Percentiles rank a stretch among this genome's conserved stretches.
phyloP scores from a whole-genome alignment of 306 rosid genomes.

The Cicer yamashitae region DNA sequence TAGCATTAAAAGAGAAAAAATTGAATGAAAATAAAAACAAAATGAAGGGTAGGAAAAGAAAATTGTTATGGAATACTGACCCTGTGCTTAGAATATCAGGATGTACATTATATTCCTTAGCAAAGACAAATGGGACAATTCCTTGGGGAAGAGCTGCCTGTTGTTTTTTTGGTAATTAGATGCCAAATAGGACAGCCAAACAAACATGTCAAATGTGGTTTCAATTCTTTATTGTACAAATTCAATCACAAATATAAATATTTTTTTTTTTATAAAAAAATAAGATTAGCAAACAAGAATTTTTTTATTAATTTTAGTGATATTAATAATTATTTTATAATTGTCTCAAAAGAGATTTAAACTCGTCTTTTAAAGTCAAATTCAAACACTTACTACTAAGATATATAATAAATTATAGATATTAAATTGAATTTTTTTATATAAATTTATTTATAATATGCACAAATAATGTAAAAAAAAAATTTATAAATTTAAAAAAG shows the following conservation, averaged over 20 bases:
- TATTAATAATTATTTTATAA: too few relatives aligned
- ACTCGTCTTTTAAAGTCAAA: too few relatives aligned
- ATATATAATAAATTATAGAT: too few relatives aligned
- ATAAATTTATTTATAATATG: background rate
- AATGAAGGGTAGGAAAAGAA: slow-evolving; percentile 17
- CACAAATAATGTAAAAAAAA: too few relatives aligned
- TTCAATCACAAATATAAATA: slow-evolving; percentile 21
- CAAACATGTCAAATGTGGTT: slow-evolving; percentile 50
- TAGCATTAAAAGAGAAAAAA: slow-evolving; percentile 45
- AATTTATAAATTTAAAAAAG: too few relatives aligned
- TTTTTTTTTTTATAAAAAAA: too few relatives aligned
- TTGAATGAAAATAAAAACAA: background rate
- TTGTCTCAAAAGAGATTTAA: too few relatives aligned
- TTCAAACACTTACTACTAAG: too few relatives aligned
- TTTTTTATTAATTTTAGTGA: too few relatives aligned
- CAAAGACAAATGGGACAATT: slow-evolving; percentile 99
- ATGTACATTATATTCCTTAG: slow-evolving; percentile 92
- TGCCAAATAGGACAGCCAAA: slow-evolving; percentile 47
- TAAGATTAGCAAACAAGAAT: too few relatives aligned
- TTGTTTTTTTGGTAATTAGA: slow-evolving; percentile 36
- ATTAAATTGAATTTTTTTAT: background rate
- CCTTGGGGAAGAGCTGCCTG: slow-evolving; percentile 99
- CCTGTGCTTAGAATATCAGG: slow-evolving; percentile 98
- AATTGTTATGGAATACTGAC: slow-evolving; percentile 52
- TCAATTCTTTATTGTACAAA: slow-evolving; percentile 51